phyloP scores from a whole-genome alignment of 164 flowering plant species.

The Dillenia turbinata region DNA sequence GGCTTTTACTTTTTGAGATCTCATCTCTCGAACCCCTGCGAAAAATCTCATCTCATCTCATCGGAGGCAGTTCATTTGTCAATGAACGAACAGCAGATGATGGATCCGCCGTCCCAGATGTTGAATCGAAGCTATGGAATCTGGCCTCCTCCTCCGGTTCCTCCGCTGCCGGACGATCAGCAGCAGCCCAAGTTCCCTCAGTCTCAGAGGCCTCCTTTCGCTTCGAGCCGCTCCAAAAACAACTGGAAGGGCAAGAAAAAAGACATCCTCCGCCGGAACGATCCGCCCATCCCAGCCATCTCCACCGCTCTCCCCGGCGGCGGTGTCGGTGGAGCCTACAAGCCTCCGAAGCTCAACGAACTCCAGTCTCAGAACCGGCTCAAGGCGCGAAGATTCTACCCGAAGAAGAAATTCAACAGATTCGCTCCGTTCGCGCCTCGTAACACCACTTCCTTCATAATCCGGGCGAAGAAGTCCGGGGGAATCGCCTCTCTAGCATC shows the following conservation, averaged over 20 bases:
- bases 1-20: too few relatives aligned
- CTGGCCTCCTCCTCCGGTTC: too few relatives aligned
- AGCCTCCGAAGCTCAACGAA: constrained; percentile 66
- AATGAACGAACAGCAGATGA: too few relatives aligned
- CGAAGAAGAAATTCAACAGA: constrained; percentile 59
- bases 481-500: constrained; percentile 80
- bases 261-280: constrained; percentile 19
- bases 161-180: too few relatives aligned
- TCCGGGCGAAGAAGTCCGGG: constrained; percentile 75
- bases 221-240: too few relatives aligned
- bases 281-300: background rate
- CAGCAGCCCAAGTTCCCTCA: too few relatives aligned
- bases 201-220: too few relatives aligned
- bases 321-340: constrained; percentile 41
- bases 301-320: constrained; percentile 9
- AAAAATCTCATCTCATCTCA: too few relatives aligned
- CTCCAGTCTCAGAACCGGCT: constrained; percentile 64
- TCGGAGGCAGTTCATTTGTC: too few relatives aligned
- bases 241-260: background rate
- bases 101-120: too few relatives aligned
- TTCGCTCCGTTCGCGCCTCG: constrained; percentile 83
- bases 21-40: too few relatives aligned
- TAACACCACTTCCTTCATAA: constrained; percentile 73
- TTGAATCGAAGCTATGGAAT: too few relatives aligned
- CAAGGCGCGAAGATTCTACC: constrained; percentile 64